Percentiles rank a stretch among this genome's conserved stretches.
Conservation (phyloP, 139 green algal species). For the Micractinium conductrix region DNA sequence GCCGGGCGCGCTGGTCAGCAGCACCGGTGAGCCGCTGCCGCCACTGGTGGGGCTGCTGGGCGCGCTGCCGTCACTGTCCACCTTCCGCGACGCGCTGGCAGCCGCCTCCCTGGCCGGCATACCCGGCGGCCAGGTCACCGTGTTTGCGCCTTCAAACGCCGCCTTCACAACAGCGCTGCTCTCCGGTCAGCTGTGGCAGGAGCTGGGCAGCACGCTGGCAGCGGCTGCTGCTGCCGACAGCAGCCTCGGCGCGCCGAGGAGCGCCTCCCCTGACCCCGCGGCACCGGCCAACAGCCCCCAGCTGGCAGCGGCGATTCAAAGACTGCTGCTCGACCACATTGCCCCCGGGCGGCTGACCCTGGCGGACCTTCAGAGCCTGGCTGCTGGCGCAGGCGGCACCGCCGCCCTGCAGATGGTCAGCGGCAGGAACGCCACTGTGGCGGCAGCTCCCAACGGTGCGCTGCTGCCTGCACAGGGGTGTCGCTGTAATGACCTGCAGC, state of each 20-base stretch:
- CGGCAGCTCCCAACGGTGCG: background rate
- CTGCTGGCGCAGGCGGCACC: background rate
- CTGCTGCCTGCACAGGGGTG: background rate
- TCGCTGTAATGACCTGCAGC: background rate
- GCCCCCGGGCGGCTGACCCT: background rate
- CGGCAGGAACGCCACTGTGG: background rate
- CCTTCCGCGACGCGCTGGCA: background rate
- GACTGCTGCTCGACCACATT: conserved; percentile 11
- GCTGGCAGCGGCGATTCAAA: background rate
- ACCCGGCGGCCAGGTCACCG: background rate
- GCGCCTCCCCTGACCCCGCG: background rate
- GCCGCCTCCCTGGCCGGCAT: background rate
- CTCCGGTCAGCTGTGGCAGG: conserved; percentile 15
- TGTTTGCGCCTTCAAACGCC: conserved; percentile 12
- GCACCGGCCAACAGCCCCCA: background rate
- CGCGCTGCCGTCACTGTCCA: conserved; percentile 4
- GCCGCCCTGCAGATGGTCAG: conserved; percentile 2
- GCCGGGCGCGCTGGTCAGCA: background rate
- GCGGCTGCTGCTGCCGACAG: background rate
- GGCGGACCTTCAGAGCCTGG: conserved; percentile 10
- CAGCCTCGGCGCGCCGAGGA: background rate
- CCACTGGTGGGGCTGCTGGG: background rate
- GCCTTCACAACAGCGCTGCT: conserved; percentile 25
- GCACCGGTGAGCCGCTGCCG: conserved; percentile 9
- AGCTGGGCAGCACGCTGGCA: background rate